Evolutionary conservation across 202 grass and related monocot genomes (phyloP).

Genomic region (Cymbopogon flexuosus): DNA sequence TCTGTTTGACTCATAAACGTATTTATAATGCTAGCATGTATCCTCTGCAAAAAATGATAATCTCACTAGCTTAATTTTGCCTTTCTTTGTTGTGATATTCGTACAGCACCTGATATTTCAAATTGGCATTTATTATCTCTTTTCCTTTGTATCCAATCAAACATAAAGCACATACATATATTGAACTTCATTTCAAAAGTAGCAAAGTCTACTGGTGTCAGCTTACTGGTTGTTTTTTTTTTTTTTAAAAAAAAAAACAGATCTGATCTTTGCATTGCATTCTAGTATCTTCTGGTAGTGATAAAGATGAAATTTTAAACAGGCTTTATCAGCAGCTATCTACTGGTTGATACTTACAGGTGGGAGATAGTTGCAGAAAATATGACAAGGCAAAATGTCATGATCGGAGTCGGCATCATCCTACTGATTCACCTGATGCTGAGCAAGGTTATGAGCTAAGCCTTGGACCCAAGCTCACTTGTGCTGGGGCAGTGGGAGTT

Average conservation of each 20-base stretch:
- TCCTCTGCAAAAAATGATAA: background rate
- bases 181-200: background rate
- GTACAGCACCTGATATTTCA: background rate
- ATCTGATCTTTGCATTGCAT: background rate
- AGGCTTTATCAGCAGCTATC: constrained; percentile 99
- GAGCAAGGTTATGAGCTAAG: constrained; percentile 52
- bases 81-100: background rate
- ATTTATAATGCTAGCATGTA: background rate
- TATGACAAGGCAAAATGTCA: constrained; percentile 54
- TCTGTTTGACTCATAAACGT: background rate
- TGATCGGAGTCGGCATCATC: constrained; percentile 50
- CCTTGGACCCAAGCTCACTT: background rate
- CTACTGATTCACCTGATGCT: constrained; percentile 63
- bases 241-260: background rate
- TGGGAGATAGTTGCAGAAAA: constrained; percentile 51
- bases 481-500: background rate
- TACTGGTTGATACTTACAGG: constrained; percentile 99
- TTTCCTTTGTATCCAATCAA: background rate
- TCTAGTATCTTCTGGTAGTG: constrained; percentile 46
- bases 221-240: background rate
- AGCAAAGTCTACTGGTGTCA: background rate
- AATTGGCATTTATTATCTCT: background rate
- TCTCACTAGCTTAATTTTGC: background rate
- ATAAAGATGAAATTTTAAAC: constrained; percentile 76
- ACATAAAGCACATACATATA: background rate